Evolutionary conservation across 345 rosid genomes (phyloP), one percentile per base, ranked within the genome.

Genomic region (Gossypium stocksii): DNA sequence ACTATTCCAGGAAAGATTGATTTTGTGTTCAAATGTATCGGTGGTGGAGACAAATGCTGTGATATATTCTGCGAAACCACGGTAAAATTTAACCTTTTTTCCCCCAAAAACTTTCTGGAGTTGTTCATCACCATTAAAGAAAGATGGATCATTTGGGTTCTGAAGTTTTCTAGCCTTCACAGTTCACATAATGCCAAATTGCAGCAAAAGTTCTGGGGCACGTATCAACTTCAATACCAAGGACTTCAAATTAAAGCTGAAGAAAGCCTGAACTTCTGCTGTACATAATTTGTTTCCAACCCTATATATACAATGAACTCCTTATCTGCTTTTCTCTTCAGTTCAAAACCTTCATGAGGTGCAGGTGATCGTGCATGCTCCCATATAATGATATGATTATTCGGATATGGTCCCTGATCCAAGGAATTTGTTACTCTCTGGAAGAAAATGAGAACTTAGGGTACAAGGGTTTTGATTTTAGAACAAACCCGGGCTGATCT

Each of bases 261-360:
- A 72, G 98, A 91, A 57, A 94, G 95, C 89, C 93, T 94, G 76
- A 80, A 94, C 82, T 94, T 94, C 78, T 92, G 98, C 41, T 98
- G 98, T 60, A 82, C 79, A 58, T 91, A 94, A 80, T 91, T 91
- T 95, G 93, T 89, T 82, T 94, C 98, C 89, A 92, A 66, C 29
- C 94, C 74, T 73, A 94, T 89, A 59, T 84, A 87, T 52, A 87
- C 90, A 20, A 87, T 80, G 79, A 94, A 92, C 66, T 95, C 99
- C 76, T 85, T 90, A 74, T 95, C 97, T 70, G 97, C 99, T 85
- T 89, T 93, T 80, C 99, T 86, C 90, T 91, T 93, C 74, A 93
- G 93, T 86, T 95, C 98, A 82, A 95, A 95, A 75, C 98, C 99
- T 83, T 93, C 99, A 11, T 91, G 97, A 70, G 91, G 90, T 25